phyloP scores from a whole-genome alignment of 352 stramenopile species.

The Phytophthora podocarpi region DNA sequence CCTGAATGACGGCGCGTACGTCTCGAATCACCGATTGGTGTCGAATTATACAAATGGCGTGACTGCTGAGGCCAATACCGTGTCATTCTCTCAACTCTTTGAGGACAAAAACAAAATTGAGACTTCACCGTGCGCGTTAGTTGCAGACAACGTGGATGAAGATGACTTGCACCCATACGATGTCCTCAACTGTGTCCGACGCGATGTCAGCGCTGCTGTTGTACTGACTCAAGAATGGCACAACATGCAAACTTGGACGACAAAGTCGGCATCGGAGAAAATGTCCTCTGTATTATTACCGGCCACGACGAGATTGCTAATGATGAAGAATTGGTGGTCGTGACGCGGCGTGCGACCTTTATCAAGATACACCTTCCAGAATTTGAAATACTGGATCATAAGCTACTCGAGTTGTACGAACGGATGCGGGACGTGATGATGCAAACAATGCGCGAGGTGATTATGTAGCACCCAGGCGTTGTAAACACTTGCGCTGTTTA shows the following conservation, averaged over 20 bases:
- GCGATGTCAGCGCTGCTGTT: conserved; percentile 34
- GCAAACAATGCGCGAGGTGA: conserved; percentile 13
- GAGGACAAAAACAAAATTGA: conserved; percentile 7
- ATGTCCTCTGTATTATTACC: too few species aligned
- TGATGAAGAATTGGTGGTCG: conserved; percentile 13
- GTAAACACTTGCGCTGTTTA: too few species aligned
- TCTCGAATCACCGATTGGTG: conserved; percentile 44
- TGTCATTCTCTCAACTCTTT: conserved; percentile 22
- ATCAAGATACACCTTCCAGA: conserved; percentile 17
- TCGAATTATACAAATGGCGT: conserved; percentile 23
- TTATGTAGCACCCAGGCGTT: too few species aligned
- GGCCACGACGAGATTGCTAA: too few species aligned
- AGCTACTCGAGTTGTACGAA: too few species aligned
- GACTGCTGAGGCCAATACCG: conserved; percentile 1
- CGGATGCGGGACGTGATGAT: conserved; percentile 20
- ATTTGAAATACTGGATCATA: conserved; percentile 4
- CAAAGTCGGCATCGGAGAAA: not conserved
- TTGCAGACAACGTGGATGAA: conserved; percentile 37
- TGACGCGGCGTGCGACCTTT: conserved; percentile 16
- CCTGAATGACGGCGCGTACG: conserved; percentile 17
- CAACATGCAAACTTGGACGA: too few species aligned
- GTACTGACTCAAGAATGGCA: too few species aligned
- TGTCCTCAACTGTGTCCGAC: conserved; percentile 25
- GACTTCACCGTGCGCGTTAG: conserved; percentile 14
- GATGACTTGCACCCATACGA: conserved; percentile 47